Conservation (phyloP, 176 grass and related monocot species). For the Ampelocalamus luodianensis region DNA sequence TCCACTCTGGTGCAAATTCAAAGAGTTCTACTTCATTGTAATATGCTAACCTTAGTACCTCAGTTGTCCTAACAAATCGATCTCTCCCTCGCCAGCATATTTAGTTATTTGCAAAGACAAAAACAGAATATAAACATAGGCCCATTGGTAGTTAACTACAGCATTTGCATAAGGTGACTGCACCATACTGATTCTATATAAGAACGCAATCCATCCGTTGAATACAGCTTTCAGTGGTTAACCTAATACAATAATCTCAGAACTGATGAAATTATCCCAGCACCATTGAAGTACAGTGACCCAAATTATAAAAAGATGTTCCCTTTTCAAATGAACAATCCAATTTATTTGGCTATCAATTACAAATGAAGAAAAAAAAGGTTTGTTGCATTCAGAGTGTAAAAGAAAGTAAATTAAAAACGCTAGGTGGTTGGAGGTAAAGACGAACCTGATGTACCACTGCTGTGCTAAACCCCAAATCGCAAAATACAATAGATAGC, state of each 20-base stretch:
- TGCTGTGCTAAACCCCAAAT: conserved; percentile 84
- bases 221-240: conserved; percentile 7
- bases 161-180: neutral
- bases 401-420: conserved; percentile 14
- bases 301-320: neutral
- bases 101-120: neutral
- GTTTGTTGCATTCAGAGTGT: conserved; percentile 1
- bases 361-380: neutral
- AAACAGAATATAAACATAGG: too few relatives aligned
- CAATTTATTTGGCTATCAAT: neutral
- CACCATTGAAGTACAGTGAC: neutral
- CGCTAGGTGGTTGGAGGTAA: conserved; percentile 7
- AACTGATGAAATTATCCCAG: neutral
- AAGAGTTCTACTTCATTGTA: neutral
- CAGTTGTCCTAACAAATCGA: conserved; percentile 1
- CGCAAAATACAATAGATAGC: conserved; percentile 75
- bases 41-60: neutral
- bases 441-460: conserved; percentile 83
- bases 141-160: too few relatives aligned
- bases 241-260: neutral
- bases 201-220: neutral
- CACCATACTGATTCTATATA: neutral
- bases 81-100: neutral
- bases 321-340: neutral
- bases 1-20: neutral